Percentiles rank a stretch among this genome's conserved stretches.
Evolutionary conservation across 306 rosid genomes (phyloP).

Genomic region (Casuarina cunninghamiana): DNA sequence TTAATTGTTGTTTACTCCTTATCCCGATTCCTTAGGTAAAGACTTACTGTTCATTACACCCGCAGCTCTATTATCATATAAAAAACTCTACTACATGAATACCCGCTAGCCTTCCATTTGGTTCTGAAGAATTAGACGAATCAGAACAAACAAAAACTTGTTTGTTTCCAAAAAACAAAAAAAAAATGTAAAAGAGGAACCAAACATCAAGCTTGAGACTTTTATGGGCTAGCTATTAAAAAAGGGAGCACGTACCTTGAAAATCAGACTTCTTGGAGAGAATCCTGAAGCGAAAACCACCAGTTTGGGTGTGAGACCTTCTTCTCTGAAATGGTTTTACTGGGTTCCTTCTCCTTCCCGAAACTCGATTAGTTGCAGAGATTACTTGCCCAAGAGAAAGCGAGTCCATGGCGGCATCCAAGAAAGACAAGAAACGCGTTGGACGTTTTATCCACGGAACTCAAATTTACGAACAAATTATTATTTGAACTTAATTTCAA

Average conservation of each 20-base stretch:
- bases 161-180: neutral
- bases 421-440: neutral
- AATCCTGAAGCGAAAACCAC: conserved; percentile 23
- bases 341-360: conserved; percentile 11
- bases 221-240: neutral
- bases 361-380: conserved; percentile 30
- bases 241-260: conserved; percentile 44
- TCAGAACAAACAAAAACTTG: too few species aligned
- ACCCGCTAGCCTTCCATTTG: too few species aligned
- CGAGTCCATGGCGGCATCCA: conserved; percentile 43
- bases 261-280: conserved; percentile 47
- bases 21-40: neutral
- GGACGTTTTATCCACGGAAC: too few species aligned
- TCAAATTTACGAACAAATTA: too few species aligned
- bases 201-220: neutral
- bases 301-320: conserved; percentile 24
- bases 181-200: neutral
- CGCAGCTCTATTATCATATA: neutral
- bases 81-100: neutral
- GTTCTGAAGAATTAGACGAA: neutral
- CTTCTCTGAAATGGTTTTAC: conserved; percentile 11
- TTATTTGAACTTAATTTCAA: too few species aligned
- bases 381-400: conserved; percentile 35
- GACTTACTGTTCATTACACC: neutral
- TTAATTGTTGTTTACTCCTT: neutral